These are phyloP conservation scores for Linderniella brevidens DNA, from an alignment of 257 asterid genomes.

Conservation along the genomic window DNA sequence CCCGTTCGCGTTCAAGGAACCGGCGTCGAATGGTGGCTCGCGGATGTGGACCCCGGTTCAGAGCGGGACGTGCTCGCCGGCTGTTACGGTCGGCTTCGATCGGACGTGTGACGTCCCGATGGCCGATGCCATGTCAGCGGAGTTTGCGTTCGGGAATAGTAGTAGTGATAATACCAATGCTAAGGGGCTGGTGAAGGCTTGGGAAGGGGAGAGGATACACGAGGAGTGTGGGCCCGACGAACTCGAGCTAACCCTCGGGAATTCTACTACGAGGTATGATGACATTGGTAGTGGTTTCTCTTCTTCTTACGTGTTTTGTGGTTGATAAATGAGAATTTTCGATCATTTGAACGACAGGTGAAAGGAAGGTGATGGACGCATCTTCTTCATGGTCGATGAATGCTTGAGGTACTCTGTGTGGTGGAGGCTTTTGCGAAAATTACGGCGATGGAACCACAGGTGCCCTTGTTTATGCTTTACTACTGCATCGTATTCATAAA, in stretches of 20 bases:
- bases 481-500: too few species aligned
- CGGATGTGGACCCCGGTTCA: conserved; percentile 59
- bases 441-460: too few species aligned
- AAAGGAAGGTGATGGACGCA: too few species aligned
- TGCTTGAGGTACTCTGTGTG: too few species aligned
- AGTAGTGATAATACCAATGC: conserved; percentile 6
- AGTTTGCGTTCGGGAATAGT: conserved; percentile 47
- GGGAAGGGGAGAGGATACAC: conserved; percentile 85
- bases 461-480: too few species aligned
- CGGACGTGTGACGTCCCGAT: conserved; percentile 50
- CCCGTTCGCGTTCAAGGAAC: conserved; percentile 56
- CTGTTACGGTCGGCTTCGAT: conserved; percentile 32
- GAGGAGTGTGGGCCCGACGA: conserved; percentile 89
- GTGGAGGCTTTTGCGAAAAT: too few species aligned
- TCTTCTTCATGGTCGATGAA: too few species aligned
- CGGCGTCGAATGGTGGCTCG: conserved; percentile 28
- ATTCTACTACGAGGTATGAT: conserved; percentile 57
- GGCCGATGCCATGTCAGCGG: conserved; percentile 41
- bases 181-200: conserved; percentile 55
- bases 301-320: too few species aligned
- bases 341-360: too few species aligned
- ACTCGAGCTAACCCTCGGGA: conserved; percentile 93
- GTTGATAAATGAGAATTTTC: too few species aligned
- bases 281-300: too few species aligned
- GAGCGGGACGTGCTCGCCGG: conserved; percentile 80